A percentile compares a stretch with the other conserved stretches of the same genome.
Conservation (phyloP, 2,329 filamentous ascomycete genomes). For the Penicillium sp. region DNA sequence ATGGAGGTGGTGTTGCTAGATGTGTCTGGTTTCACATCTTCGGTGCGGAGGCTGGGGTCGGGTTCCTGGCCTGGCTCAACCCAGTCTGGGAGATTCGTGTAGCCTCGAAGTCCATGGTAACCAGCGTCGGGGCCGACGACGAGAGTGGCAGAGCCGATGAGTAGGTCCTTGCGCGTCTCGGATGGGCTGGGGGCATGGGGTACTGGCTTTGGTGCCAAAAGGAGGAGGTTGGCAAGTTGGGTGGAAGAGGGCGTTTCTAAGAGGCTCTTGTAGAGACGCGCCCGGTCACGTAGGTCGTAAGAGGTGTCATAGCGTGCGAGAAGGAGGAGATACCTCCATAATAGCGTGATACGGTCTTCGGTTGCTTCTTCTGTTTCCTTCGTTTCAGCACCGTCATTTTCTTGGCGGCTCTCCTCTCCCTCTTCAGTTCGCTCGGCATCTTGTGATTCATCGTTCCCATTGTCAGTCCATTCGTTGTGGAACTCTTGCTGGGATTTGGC, state of each 20-base stretch:
- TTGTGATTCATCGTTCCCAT: constrained; percentile 25
- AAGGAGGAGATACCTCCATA: constrained; percentile 83
- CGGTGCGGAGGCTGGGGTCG: constrained; percentile 69
- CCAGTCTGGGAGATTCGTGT: constrained; percentile 80
- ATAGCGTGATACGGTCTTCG: constrained; percentile 65
- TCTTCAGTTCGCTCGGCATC: constrained; percentile 30
- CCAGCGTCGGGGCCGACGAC: constrained; percentile 76
- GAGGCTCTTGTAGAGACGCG: constrained; percentile 82
- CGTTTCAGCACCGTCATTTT: constrained; percentile 18
- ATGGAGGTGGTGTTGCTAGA: constrained; percentile 29
- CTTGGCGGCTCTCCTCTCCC: constrained; percentile 24
- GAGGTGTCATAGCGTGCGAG: constrained; percentile 91
- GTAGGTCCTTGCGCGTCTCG: constrained; percentile 73
- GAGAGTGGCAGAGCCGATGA: constrained; percentile 80
- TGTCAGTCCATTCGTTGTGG: constrained; percentile 36
- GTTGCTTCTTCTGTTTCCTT: constrained; percentile 31
- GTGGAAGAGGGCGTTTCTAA: constrained; percentile 71
- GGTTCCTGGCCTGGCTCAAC: constrained; percentile 78
- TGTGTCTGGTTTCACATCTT: constrained; percentile 45
- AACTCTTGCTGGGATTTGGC: constrained; percentile 26
- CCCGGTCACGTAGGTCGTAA: constrained; percentile 89
- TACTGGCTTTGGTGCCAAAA: constrained; percentile 90
- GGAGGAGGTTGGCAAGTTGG: constrained; percentile 84
- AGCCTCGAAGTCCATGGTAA: constrained; percentile 72
- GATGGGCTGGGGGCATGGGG: constrained; percentile 88